A percentile compares a stretch with the other conserved stretches of the same genome.
Conservation (phyloP, 2,329 filamentous ascomycete genomes). For the Magnaporthiopsis rhizophila region DNA sequence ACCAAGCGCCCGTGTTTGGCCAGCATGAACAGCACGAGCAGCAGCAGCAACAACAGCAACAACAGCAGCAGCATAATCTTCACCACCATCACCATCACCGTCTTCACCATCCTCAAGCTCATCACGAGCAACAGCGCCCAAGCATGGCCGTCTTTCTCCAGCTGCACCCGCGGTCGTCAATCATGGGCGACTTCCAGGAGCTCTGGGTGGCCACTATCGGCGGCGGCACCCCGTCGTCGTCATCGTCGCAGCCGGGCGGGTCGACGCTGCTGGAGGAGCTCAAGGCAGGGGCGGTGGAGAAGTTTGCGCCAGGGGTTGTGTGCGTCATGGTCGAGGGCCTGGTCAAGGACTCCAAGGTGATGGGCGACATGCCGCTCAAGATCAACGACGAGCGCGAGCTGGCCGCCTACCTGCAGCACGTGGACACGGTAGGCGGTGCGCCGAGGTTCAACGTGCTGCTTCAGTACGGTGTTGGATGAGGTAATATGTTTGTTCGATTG, state of each 20-base stretch:
- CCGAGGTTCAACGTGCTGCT: slow-evolving; percentile 35
- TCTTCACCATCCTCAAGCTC: slow-evolving; percentile 4
- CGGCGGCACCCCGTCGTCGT: background rate
- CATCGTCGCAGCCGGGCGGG: too few species aligned
- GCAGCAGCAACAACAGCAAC: slow-evolving; percentile 1
- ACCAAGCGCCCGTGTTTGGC: slow-evolving; percentile 5
- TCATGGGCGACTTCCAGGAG: slow-evolving; percentile 35
- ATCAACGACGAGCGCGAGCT: slow-evolving; percentile 68
- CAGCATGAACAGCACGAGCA: background rate
- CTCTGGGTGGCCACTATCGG: slow-evolving; percentile 61
- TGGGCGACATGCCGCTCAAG: slow-evolving; percentile 50
- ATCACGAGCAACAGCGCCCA: slow-evolving; percentile 8
- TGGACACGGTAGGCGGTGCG: slow-evolving; percentile 35
- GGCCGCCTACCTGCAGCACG: slow-evolving; percentile 60
- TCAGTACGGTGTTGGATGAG: background rate
- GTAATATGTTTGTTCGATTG: too few species aligned
- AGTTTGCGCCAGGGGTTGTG: slow-evolving; percentile 46
- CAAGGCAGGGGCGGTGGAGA: slow-evolving; percentile 50
- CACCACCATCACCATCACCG: background rate
- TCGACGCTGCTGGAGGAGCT: slow-evolving; percentile 50
- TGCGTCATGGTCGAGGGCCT: slow-evolving; percentile 59
- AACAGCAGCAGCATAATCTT: background rate
- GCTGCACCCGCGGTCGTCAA: slow-evolving; percentile 55
- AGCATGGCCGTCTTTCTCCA: slow-evolving; percentile 56
- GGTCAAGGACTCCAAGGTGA: slow-evolving; percentile 46